phyloP scores from a whole-genome alignment of 2,329 filamentous ascomycete genomes.

The Botryosphaeria dothidea region DNA sequence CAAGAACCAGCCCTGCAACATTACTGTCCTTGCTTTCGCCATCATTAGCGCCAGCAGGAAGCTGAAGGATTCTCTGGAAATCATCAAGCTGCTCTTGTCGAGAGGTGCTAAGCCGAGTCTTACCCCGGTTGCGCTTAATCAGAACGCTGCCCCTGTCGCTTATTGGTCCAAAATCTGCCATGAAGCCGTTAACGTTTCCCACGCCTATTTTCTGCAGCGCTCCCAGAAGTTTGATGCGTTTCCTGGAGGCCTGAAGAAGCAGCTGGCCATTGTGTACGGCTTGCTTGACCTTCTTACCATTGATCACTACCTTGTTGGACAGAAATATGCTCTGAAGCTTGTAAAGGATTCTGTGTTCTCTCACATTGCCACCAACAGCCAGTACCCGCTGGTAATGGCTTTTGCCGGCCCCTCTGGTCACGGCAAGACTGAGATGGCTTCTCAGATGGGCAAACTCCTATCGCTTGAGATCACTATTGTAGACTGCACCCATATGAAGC shows the following conservation, averaged over 20 bases:
- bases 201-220: slow-evolving; percentile 7
- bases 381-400: slow-evolving; percentile 36
- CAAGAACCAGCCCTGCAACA: not conserved
- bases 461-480: slow-evolving; percentile 39
- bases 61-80: not conserved
- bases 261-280: slow-evolving; percentile 17
- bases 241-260: not conserved
- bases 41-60: not conserved
- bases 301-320: slow-evolving; percentile 40
- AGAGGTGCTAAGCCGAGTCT: not conserved
- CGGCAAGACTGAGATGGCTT: slow-evolving; percentile 53
- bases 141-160: not conserved
- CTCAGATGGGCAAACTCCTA: slow-evolving; percentile 43
- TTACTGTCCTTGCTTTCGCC: slow-evolving; percentile 2
- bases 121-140: not conserved
- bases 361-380: slow-evolving; percentile 31
- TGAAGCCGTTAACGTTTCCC: not conserved
- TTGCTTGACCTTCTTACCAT: slow-evolving; percentile 30
- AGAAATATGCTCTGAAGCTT: slow-evolving; percentile 29
- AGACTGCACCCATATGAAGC: slow-evolving; percentile 43
- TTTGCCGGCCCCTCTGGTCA: slow-evolving; percentile 52
- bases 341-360: slow-evolving; percentile 31
- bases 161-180: not conserved
- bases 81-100: slow-evolving; percentile 5
- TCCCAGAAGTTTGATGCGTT: not conserved